Evolutionary conservation across 306 rosid genomes (phyloP), one percentile per base, ranked within the genome.

Genomic region (Castanospermum australe): DNA sequence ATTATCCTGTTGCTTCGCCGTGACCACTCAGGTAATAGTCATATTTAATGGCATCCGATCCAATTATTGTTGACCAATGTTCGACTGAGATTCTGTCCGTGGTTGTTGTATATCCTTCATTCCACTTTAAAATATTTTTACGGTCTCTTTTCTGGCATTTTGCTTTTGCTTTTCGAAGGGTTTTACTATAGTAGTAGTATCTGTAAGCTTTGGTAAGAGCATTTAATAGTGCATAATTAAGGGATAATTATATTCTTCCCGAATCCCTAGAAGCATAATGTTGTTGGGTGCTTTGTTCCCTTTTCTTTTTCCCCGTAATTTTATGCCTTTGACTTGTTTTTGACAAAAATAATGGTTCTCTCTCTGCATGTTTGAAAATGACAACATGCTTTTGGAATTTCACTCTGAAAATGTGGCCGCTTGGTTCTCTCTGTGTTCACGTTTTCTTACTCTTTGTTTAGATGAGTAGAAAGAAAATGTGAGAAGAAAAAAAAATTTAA

Each of bases 1-100:
- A 92, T 86, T 89, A 79, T 68, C 97, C 92, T 9, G 66, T 63
- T 48, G 4, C 5, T 2, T 6, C 86, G 20, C 12, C 81, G 4
- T 68, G 48, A 72, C 67, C 38, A 0, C 28, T 36, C 8, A 85
- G 84, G 81, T 85, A 50, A 5, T 72, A 6, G 25, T 39, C 13
- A 10, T 72, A 9, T 12, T 71, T 70, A 11, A 63, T 36, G 14
- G 14, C 10, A 38, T 41, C 30, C 41, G 12, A 35, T 28, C 51
- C 67, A 73, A 71, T 76, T 64, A 63, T 80, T 55, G 39, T 42
- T 44, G 30, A 20, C 72, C 63, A 55, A 7, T 81, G 55, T 30
- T 30, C 47, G 6, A 60, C 75, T 56, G 14, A 73, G 71, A 85
- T 85, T 81, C 71, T 79, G 32, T 24, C 1, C 15, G 9, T 50